Evolutionary conservation across 768 basidiomycete genomes (phyloP).

Genomic region (Mycena leptocephala): DNA sequence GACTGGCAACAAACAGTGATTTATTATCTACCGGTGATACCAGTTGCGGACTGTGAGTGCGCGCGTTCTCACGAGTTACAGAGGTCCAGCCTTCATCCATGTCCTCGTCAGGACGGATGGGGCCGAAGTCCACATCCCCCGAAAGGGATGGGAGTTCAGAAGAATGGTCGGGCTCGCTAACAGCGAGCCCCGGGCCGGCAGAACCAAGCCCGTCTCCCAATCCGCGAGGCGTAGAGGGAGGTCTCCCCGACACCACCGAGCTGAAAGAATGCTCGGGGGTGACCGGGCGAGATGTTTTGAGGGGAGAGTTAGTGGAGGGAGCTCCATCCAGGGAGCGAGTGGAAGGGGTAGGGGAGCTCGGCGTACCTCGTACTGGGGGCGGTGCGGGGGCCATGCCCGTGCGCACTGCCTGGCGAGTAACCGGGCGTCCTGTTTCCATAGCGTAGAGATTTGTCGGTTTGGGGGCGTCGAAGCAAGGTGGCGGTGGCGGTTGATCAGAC

Average conservation of each 20-base stretch:
- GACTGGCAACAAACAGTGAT: neutral
- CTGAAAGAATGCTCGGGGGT: neutral
- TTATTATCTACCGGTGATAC: neutral
- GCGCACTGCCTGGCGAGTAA: slow-evolving; percentile 4
- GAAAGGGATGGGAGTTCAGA: neutral
- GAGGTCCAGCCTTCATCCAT: neutral
- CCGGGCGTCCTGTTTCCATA: neutral
- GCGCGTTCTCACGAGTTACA: neutral
- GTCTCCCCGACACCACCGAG: slow-evolving; percentile 3
- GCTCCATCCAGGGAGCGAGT: slow-evolving; percentile 8
- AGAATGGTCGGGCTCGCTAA: neutral
- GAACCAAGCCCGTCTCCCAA: neutral
- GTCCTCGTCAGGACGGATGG: neutral
- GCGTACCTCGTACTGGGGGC: slow-evolving; percentile 1
- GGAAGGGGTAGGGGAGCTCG: slow-evolving; percentile 13
- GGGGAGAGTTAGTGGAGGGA: neutral
- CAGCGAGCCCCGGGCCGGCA: too few species aligned
- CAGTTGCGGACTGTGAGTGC: neutral
- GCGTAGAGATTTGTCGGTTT: neutral
- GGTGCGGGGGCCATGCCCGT: slow-evolving; percentile 5
- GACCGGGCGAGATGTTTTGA: neutral
- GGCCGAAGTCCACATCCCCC: neutral
- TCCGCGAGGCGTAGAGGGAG: neutral
- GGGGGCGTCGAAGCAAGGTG: too few species aligned
- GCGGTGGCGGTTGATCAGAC: too few species aligned